Evolutionary conservation across 805 yeast species (phyloP), one percentile per base, ranked within the genome.

Genomic region (Ogataea paradorogensis): DNA sequence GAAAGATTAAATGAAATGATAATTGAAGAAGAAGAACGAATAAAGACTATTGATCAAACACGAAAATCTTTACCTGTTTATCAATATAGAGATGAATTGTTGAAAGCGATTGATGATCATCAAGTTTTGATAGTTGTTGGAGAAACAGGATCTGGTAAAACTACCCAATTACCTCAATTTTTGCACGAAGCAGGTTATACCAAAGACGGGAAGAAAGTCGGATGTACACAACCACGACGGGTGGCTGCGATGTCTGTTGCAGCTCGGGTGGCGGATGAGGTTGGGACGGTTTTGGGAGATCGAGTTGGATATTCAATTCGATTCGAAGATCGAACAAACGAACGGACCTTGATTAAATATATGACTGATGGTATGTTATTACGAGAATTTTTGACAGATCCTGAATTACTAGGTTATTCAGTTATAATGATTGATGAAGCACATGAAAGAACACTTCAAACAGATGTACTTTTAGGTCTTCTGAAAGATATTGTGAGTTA

Each of bases 391-490:
- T 63, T 90, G 24, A 67, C 74, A 1, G 97, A 90, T 57, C 86
- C 95, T 0, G 76, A 76, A 30, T 62, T 90, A 28, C 62, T 71
- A 1, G 66, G 63, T 2, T 91, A 90, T 56, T 77, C 93, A 1
- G 95, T 85, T 1, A 70, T 91, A 40, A 89, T 91, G 84, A 82
- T 91, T 33, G 99, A 91, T 63, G 99, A 91, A 62, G 99, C 99
- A 0, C 99, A 93, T 58, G 99, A 93, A 59, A 73, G 99, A 42
- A 93, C 98, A 0, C 68, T 91, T 28, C 82, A 91, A n/a, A 91
- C 98, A 0, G 99, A 91, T 62, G 69, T 77, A 3, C 57, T 91
- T 7, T 67, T 91, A 36, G 95, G 96, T 1, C 65, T 93, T 26
- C 62, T 91, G 23, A 91, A 91, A 49, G 85, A 83, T 45, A 74